Evolutionary conservation across 495 filamentous ascomycete genomes (phyloP).

Genomic region (Bathelium albidoporum): DNA sequence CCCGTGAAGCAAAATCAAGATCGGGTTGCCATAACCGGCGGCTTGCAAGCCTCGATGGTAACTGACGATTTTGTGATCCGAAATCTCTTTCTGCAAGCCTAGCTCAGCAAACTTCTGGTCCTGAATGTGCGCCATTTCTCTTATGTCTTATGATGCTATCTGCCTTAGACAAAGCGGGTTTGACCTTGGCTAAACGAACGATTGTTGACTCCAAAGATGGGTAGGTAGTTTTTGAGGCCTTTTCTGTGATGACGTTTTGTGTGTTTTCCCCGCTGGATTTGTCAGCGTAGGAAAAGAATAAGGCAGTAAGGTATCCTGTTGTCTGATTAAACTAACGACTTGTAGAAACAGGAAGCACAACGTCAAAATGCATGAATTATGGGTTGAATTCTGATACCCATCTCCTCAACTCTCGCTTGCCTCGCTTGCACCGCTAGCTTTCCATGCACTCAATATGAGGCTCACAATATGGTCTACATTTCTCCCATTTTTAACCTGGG

Average conservation of each 20-base stretch:
- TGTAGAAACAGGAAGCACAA: too few species aligned
- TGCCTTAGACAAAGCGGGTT: too few species aligned
- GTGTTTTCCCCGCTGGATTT: too few species aligned
- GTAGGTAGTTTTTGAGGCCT: too few species aligned
- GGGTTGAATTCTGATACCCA: neutral
- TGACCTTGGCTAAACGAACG: too few species aligned
- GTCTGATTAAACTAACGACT: too few species aligned
- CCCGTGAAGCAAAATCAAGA: slow-evolving; percentile 20
- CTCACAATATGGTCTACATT: slow-evolving; percentile 76
- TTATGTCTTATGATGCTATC: too few species aligned
- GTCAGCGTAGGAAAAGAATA: too few species aligned
- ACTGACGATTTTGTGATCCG: slow-evolving; percentile 12
- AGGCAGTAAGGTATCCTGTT: too few species aligned
- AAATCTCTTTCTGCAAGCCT: slow-evolving; percentile 11
- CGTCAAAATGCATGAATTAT: too few species aligned
- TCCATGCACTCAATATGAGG: slow-evolving; percentile 88
- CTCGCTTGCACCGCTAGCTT: slow-evolving; percentile 65
- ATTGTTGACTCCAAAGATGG: too few species aligned
- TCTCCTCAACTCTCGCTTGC: slow-evolving; percentile 36
- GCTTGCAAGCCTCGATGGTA: slow-evolving; percentile 13
- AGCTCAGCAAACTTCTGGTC: slow-evolving; percentile 13
- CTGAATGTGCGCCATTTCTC: slow-evolving; percentile 10
- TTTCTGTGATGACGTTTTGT: too few species aligned
- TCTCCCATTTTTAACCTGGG: slow-evolving; percentile 86
- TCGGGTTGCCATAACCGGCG: slow-evolving; percentile 11